Conservation (phyloP, 169 alveolate genomes). For the Sarcocystis neurona region DNA sequence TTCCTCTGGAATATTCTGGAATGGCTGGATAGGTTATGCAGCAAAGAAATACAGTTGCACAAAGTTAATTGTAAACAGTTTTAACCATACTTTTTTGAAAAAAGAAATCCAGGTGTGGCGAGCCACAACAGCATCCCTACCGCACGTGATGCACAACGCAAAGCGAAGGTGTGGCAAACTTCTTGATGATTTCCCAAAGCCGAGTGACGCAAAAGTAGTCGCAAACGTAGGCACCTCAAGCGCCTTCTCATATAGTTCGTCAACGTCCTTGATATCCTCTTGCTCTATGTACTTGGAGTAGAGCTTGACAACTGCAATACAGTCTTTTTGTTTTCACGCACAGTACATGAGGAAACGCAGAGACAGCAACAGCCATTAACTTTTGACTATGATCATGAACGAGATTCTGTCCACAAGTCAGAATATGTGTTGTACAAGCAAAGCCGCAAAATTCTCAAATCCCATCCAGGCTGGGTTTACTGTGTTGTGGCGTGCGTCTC, state of each 20-base stretch:
- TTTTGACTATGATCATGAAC: background rate
- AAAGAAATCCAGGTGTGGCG: no score
- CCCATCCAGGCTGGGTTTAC: background rate
- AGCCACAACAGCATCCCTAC: no score
- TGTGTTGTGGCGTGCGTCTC: background rate
- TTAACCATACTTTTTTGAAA: no score
- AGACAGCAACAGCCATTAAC: background rate
- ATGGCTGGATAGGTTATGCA: no score
- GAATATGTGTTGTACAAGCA: background rate
- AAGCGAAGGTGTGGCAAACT: slow-evolving; percentile 12
- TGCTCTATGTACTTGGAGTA: slow-evolving; percentile 23
- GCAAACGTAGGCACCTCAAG: background rate
- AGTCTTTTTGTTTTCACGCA: background rate
- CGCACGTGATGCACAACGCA: slow-evolving; percentile 29
- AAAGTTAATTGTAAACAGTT: no score
- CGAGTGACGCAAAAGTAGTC: slow-evolving; percentile 2
- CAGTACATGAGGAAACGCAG: background rate
- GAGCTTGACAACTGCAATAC: background rate
- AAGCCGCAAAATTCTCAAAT: background rate
- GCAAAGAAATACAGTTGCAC: no score
- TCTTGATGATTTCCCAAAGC: background rate
- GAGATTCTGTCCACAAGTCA: background rate
- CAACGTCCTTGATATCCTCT: slow-evolving; percentile 25
- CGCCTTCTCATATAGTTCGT: background rate
- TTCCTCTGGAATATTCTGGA: no score